phyloP scores from a whole-genome alignment of 164 flowering plant genomes.

The Vitis rupestris region DNA sequence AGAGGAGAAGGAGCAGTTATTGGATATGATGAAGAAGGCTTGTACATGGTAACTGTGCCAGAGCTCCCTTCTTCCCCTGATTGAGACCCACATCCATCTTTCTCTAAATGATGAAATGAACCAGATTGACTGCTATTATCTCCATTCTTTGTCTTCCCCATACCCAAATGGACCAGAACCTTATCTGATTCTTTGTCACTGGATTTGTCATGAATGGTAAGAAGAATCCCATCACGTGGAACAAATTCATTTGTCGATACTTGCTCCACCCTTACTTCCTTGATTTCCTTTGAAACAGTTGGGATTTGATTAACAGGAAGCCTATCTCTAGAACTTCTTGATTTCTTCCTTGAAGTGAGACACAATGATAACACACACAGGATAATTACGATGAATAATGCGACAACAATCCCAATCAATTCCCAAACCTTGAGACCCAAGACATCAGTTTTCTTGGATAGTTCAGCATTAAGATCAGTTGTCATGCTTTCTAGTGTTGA shows the following conservation, averaged over 20 bases:
- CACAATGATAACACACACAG: constrained; percentile 46
- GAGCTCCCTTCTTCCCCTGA: constrained; percentile 73
- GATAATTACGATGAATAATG: constrained; percentile 43
- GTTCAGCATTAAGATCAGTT: constrained; percentile 37
- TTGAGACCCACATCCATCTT: constrained; percentile 42
- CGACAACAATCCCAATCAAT: constrained; percentile 53
- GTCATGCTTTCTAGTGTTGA: constrained; percentile 30
- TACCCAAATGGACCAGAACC: constrained; percentile 52
- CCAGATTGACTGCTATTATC: constrained; percentile 49
- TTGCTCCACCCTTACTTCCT: constrained; percentile 71
- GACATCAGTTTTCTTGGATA: constrained; percentile 42
- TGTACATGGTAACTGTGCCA: constrained; percentile 34
- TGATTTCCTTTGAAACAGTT: constrained; percentile 60
- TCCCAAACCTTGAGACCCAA: constrained; percentile 68
- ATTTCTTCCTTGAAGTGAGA: constrained; percentile 52
- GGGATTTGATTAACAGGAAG: constrained; percentile 61
- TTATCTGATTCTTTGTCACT: constrained; percentile 62
- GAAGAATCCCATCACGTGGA: constrained; percentile 58
- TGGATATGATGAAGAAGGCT: constrained; percentile 48
- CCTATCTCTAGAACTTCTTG: constrained; percentile 35
- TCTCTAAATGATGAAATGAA: constrained; percentile 51
- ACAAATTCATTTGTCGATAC: constrained; percentile 44
- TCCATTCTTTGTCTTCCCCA: constrained; percentile 46
- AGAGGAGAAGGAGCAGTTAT: constrained; percentile 71
- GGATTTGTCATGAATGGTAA: constrained; percentile 61